Base-by-base conservation (phyloP, 441 rosid genomes). In the Adansonia rubrostipa region DNA sequence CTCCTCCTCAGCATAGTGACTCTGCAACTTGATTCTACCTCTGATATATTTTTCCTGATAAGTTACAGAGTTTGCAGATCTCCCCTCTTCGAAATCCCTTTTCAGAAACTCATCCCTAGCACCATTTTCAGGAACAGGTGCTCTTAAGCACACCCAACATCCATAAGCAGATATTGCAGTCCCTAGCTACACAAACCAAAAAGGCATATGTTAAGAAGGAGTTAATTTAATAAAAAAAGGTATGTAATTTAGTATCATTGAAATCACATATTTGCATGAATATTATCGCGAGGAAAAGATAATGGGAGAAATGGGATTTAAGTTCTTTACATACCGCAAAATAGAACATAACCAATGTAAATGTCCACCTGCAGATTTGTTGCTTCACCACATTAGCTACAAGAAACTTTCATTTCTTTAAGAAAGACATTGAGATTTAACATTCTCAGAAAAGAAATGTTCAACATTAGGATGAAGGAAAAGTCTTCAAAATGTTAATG, bases 341-440 rank as follows among this genome's bases (percentile, higher is more conserved):
- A 84, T 93, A 95, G 73, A 92, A 73, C 85, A 90, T 87, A 50
- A 92, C 92, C 76, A 93, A 82, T 13, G 88, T 68, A 81, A 92
- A 93, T 58, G 97, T 91, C 97, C 98, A 95, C 85, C 98, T 95
- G 93, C 85, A 82, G 65, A 80, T 77, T 42, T 47, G 58, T 76
- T 61, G 22, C 63, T 7, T 61, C 54, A 56, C 24, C 65, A 48
- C 3, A 81, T 19, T 9, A 36, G 15, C 13, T 44, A 24, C 78
- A 15, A 67, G 67, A 66, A 48, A 9, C 45, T 0, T 5, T 36
- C 33, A 22, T 28, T 10, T 17, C 10, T 45, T 22, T 22, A 20
- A 20, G n/a, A 58, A 60, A 60, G 14, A 17, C 7, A 8, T 13
- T 14, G 15, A 19, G 17, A 40, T 17, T 56, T 56, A 56, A n/a